Base-by-base conservation (phyloP, 192 early-diverging fungal genomes). In the Coemansia sp. region DNA sequence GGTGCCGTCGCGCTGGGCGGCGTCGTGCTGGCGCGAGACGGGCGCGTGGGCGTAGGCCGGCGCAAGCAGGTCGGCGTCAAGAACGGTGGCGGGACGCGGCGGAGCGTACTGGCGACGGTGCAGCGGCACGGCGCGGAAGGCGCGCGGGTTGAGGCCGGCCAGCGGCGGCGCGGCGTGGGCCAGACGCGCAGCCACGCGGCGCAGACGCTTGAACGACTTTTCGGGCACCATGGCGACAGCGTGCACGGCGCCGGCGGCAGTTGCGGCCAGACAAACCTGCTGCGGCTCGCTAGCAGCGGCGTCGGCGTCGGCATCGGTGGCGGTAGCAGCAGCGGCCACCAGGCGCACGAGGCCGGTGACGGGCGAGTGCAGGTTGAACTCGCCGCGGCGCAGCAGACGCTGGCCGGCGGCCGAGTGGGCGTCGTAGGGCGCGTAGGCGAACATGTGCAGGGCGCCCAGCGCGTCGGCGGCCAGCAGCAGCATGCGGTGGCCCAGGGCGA, bases 71-170 rank as follows among this genome's bases (percentile, higher is more conserved):
- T 95, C 89, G 4, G 87, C 93, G 65, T 98, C 96, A 21, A 98
- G 70, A 38, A 96, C 83, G 15, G 83, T 81, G 54, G 34, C 9
- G 9, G 89, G 84, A 21, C 85, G 81, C 23, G 92, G 92, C 62
- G 86, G 89, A 46, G 68, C 87, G 64, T 72, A 82, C 78, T 83
- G 83, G 61, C 86, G 84, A 53, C 78, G 84, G 48, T 87, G 86
- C 50, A 85, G 33, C 54, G 82, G 70, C 49, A 79, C 57, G 9
- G 62, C 55, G 75, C 94, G 83, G 64, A 82, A 98, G 18, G 90
- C 93, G 38, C 94, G 80, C 9, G 97, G 95, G 59, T 99, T 98
- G 52, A 99, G 68, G 4, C 93, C 95, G 14, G 91, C 93, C 24
- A 84, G 64, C 48, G 93, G 94, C 61, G 88, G 87, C 5, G 94